Base-by-base conservation (phyloP, 192 early-diverging fungal species). In the Coemansia sp. region DNA sequence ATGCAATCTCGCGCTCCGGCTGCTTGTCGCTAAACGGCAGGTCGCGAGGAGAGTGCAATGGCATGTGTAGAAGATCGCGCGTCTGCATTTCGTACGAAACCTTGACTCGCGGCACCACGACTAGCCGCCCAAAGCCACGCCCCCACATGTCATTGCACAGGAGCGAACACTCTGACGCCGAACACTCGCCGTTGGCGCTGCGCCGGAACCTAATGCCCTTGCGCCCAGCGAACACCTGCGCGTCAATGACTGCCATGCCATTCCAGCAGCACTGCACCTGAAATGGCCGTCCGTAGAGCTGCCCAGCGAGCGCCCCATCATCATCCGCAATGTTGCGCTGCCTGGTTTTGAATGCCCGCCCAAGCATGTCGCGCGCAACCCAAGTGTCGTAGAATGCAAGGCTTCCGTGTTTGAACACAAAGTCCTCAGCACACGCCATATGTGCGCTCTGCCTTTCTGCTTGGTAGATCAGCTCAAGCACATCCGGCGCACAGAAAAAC, bases 211-310 rank as follows among this genome's bases (percentile, higher is more conserved):
- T 61, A 50, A 78, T 54, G 3, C 46, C 63, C 13, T 46, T 40
- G 34, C 48, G 32, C 13, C 59, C 46, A 4, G 20, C 20, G 45
- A 85, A 79, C 40, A 75, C 81, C 0, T 6, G 50, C 9, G 81
- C 67, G 56, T 79, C 71, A 10, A 85, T 61, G 17, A 83, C 70
- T 0, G 74, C 69, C 41, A 75, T 48, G 22, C 83, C 83, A 56
- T 82, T 85, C 80, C 83, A 85, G 55, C 83, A 85, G 48, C 76
- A 85, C 49, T 80, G 76, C 20, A 74, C 74, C 52, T 83, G 83
- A 46, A 76, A 79, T 11, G 81, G 83, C 11, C 67, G 66, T 58
- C 62, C 61, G 41, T 38, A 35, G 15, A 63, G 14, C 20, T 75
- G 71, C 1, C 67, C 63, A 3, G 46, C 52, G 15, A 73, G 65